phyloP scores from a whole-genome alignment of 2,329 filamentous ascomycete species.

The Capronia coronata region DNA sequence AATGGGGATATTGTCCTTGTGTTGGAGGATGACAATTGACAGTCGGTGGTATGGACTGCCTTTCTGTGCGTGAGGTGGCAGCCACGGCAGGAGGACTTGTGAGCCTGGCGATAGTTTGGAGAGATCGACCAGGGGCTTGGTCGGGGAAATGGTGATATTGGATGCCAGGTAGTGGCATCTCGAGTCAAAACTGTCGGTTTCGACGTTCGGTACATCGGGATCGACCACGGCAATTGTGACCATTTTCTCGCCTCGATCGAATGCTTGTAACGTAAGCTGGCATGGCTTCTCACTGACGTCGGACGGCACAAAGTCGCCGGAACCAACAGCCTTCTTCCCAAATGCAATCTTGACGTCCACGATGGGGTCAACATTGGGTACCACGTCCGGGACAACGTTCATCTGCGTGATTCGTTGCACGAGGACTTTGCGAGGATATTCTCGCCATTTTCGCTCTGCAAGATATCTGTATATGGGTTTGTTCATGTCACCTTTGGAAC shows the following conservation, averaged over 20 bases:
- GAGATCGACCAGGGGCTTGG: conserved; percentile 58
- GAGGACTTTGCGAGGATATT: conserved; percentile 71
- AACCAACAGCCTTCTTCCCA: conserved; percentile 59
- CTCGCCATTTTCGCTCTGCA: conserved; percentile 79
- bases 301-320: conserved; percentile 73
- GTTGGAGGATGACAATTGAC: conserved; percentile 75
- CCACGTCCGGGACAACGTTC: conserved; percentile 78
- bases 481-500: conserved; percentile 71
- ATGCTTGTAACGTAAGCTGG: conserved; percentile 75
- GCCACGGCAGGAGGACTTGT: conserved; percentile 71
- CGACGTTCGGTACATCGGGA: conserved; percentile 76
- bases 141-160: conserved; percentile 61
- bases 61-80: conserved; percentile 80
- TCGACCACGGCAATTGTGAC: conserved; percentile 83
- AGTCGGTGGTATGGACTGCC: conserved; percentile 87
- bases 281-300: conserved; percentile 65
- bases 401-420: conserved; percentile 82
- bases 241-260: conserved; percentile 71
- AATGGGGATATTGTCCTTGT: conserved; percentile 56
- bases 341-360: conserved; percentile 80
- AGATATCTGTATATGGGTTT: conserved; percentile 93
- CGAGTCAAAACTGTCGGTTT: conserved; percentile 67
- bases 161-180: conserved; percentile 82
- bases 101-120: conserved; percentile 52
- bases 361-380: conserved; percentile 69